Evolutionary conservation across 2,329 filamentous ascomycete species (phyloP).

Genomic region (Ambrosiella cleistominuta): DNA sequence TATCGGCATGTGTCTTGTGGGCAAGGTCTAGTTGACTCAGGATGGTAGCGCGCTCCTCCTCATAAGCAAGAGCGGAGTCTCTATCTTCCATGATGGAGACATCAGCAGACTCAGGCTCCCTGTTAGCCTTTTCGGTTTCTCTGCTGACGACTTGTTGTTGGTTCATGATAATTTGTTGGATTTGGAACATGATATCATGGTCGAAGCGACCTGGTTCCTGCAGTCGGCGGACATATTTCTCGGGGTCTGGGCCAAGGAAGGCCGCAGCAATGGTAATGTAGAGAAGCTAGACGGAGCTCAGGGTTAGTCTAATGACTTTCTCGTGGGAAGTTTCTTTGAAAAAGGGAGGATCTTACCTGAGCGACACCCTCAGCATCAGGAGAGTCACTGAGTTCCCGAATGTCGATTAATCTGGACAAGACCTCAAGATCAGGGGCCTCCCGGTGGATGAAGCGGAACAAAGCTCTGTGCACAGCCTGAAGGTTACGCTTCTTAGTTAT

Average conservation of each 20-base stretch:
- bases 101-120: constrained; percentile 14
- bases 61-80: constrained; percentile 38
- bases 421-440: constrained; percentile 33
- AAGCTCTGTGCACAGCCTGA: constrained; percentile 35
- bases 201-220: constrained; percentile 22
- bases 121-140: constrained; percentile 17
- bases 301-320: background rate
- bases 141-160: constrained; percentile 18
- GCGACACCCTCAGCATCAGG: constrained; percentile 36
- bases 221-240: constrained; percentile 33
- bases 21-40: constrained; percentile 33
- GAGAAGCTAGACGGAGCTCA: constrained; percentile 28
- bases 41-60: constrained; percentile 35
- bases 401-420: constrained; percentile 35
- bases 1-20: constrained; percentile 40
- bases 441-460: constrained; percentile 37
- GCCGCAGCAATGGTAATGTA: constrained; percentile 44
- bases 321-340: too few species aligned
- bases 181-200: constrained; percentile 25
- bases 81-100: constrained; percentile 26
- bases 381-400: constrained; percentile 40
- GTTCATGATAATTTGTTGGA: constrained; percentile 29
- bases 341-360: constrained; percentile 24
- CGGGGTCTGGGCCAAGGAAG: constrained; percentile 39
- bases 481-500: constrained; percentile 34